phyloP scores from a whole-genome alignment of 768 basidiomycete genomes.

The Pisolithus tinctorius region DNA sequence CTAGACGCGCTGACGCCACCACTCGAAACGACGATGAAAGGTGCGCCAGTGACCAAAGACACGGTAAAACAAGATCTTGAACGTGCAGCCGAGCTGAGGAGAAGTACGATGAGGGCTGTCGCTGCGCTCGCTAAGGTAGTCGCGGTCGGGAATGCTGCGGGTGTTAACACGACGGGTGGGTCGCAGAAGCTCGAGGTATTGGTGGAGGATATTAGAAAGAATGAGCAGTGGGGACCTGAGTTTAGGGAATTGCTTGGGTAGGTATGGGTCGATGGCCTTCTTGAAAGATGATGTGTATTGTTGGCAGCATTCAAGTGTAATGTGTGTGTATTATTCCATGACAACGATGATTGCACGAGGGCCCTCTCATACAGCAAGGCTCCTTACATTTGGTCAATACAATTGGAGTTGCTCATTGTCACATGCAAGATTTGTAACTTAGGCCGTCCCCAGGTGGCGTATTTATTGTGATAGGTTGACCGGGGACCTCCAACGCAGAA shows the following conservation, averaged over 20 bases:
- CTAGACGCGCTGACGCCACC: slow-evolving; percentile 81
- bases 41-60: slow-evolving; percentile 84
- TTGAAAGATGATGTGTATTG: background rate
- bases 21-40: slow-evolving; percentile 86
- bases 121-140: slow-evolving; percentile 77
- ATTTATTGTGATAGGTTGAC: too few relatives aligned
- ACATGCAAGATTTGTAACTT: too few relatives aligned
- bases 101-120: slow-evolving; percentile 82
- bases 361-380: too few relatives aligned
- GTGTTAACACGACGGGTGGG: slow-evolving; percentile 17
- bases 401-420: too few relatives aligned
- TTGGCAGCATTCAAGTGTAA: background rate
- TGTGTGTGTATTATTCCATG: too few relatives aligned
- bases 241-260: slow-evolving; percentile 35
- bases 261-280: background rate
- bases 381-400: too few relatives aligned
- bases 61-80: slow-evolving; percentile 92
- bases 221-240: slow-evolving; percentile 58
- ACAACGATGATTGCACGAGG: too few relatives aligned
- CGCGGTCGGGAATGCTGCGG: slow-evolving; percentile 49
- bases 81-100: slow-evolving; percentile 83
- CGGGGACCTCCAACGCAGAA: too few relatives aligned
- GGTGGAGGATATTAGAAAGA: slow-evolving; percentile 67
- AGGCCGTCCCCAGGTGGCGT: too few relatives aligned
- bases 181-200: slow-evolving; percentile 65